phyloP scores from a whole-genome alignment of 352 stramenopile species.

The Pythium scleroteichum region DNA sequence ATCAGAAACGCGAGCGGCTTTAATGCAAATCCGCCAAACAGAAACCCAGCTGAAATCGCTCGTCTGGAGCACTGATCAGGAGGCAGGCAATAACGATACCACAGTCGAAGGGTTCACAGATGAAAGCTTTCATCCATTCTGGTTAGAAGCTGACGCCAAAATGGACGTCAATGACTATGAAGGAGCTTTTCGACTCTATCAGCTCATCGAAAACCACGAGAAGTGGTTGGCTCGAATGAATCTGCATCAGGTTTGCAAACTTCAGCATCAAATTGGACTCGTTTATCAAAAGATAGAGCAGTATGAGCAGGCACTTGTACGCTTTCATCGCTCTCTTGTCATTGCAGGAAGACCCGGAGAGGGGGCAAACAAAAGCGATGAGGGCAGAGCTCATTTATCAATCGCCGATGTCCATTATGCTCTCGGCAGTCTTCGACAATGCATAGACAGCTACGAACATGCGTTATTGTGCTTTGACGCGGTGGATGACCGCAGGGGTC shows the following conservation, averaged over 20 bases:
- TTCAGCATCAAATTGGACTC: constrained; percentile 45
- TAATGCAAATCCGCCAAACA: constrained; percentile 47
- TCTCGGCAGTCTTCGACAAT: constrained; percentile 42
- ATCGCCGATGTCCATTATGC: constrained; percentile 43
- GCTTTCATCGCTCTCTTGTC: constrained; percentile 50
- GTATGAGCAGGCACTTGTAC: constrained; percentile 48
- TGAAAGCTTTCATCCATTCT: constrained; percentile 44
- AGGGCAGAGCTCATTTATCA: constrained; percentile 37
- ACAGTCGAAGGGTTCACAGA: constrained; percentile 6
- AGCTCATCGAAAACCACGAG: constrained; percentile 39
- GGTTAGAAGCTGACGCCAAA: constrained; percentile 61
- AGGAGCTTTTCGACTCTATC: constrained; percentile 44
- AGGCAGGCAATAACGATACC: not conserved
- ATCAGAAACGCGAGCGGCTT: constrained; percentile 42
- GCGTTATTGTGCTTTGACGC: constrained; percentile 57
- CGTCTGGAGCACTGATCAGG: constrained; percentile 46
- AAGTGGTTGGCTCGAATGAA: constrained; percentile 46
- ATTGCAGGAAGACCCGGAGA: constrained; percentile 31
- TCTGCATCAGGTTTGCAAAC: constrained; percentile 23
- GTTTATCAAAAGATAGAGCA: constrained; percentile 40
- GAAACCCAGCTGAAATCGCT: constrained; percentile 39
- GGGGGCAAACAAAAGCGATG: constrained; percentile 25
- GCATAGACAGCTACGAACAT: constrained; percentile 58
- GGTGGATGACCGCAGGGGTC: constrained; percentile 39
- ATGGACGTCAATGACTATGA: constrained; percentile 57